Base-by-base conservation (phyloP, 345 rosid genomes). In the Arabis hirsuta region DNA sequence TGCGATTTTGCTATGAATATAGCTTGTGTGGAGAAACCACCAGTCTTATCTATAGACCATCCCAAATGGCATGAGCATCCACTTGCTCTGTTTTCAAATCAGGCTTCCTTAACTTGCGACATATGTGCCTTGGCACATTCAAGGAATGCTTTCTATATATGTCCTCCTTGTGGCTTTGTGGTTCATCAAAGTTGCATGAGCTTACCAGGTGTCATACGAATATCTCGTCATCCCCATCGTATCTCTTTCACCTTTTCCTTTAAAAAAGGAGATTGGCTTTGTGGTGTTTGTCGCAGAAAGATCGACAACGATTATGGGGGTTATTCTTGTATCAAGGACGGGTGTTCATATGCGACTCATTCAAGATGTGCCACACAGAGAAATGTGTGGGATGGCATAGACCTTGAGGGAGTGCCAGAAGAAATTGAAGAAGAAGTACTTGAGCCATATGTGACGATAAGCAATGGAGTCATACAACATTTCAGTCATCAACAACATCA, bases 381-480 rank as follows among this genome's bases (percentile, higher is more conserved):
- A 1, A 62, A 62, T 6, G 54, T 62, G 10, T 62, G 67, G 67
- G 67, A 46, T 45, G 54, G 67, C 3, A 2, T 0, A 2, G 54
- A 62, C 6, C 54, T 45, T 3, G 67, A 62, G 11, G 54, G 14
- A 29, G 54, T 2, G 6, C 42, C 54, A 0, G 67, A 45, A 45
- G 42, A 29, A 12, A 5, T 8, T 5, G 13, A 13, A n/a, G 39
- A 44, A 29, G 24, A 14, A 2, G 6, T 13, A 3, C 5, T 19
- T 38, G 46, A 39, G 13, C 64, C 64, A 0, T 59, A 22, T 59
- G 47, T 22, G 34, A 59, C 19, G 46, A 58, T 57, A 20, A 38
- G 46, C 5, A 34, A 39, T 12, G 46, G 63, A 38, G 1, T 11
- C 31, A 58, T 58, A 58, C 24, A 32, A 0, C 64, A 69, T 56